phyloP scores from a whole-genome alignment of 768 basidiomycete species.

The Termitomyces sp. region DNA sequence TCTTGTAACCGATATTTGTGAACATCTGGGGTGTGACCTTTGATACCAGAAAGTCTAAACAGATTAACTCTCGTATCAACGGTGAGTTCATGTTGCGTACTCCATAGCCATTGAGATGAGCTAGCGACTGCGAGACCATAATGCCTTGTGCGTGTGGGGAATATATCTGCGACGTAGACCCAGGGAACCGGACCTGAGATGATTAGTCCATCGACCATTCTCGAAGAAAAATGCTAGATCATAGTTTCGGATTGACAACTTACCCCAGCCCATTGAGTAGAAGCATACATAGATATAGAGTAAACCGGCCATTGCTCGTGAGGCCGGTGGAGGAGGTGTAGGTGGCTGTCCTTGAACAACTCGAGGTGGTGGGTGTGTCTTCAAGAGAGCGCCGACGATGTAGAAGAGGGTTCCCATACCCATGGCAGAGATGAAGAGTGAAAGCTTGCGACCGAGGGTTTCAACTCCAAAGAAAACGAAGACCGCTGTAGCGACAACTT shows the following conservation, averaged over 20 bases:
- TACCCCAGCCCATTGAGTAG: constrained; percentile 84
- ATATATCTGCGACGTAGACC: constrained; percentile 81
- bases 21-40: constrained; percentile 68
- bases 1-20: constrained; percentile 62
- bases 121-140: constrained; percentile 76
- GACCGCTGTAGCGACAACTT: constrained; percentile 61
- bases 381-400: constrained; percentile 84
- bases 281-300: constrained; percentile 86
- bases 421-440: constrained; percentile 68
- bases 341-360: constrained; percentile 13
- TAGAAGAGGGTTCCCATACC: constrained; percentile 83
- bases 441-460: constrained; percentile 62
- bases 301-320: constrained; percentile 83
- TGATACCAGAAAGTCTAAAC: constrained; percentile 68
- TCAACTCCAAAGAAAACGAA: constrained; percentile 73
- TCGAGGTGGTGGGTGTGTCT: constrained; percentile 62
- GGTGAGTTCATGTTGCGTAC: constrained; percentile 24
- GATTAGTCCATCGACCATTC: constrained; percentile 41
- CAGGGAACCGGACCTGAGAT: constrained; percentile 61
- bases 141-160: constrained; percentile 80
- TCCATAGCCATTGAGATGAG: constrained; percentile 82
- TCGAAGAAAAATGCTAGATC: background rate
- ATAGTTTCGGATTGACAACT: too few species aligned
- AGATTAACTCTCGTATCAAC: background rate
- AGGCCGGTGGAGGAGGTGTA: constrained; percentile 43